Evolutionary conservation across 495 filamentous ascomycete genomes (phyloP).

Genomic region (Parathielavia hyrcaniae): DNA sequence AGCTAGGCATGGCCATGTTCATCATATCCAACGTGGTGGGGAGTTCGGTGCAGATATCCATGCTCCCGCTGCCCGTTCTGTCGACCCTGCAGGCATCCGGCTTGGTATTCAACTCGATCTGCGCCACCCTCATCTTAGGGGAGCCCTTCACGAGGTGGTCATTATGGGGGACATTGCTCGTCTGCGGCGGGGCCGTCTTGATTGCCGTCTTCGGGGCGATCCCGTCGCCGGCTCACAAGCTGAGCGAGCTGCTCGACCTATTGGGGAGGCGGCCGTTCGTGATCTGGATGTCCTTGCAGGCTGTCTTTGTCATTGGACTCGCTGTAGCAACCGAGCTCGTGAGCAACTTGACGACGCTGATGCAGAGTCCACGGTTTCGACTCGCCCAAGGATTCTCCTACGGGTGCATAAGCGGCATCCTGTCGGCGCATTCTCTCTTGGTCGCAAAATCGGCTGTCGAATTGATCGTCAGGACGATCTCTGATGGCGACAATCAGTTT

Average conservation of each 20-base stretch:
- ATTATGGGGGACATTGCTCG: constrained; percentile 78
- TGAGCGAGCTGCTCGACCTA: constrained; percentile 73
- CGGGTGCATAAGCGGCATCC: constrained; percentile 81
- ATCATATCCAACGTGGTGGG: constrained; percentile 88
- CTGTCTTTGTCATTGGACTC: constrained; percentile 62
- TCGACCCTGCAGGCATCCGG: constrained; percentile 95
- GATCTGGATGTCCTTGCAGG: constrained; percentile 82
- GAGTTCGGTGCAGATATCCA: constrained; percentile 96
- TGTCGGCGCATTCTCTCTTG: constrained; percentile 88
- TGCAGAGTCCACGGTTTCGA: constrained; percentile 57
- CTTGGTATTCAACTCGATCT: constrained; percentile 96
- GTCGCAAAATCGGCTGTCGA: constrained; percentile 96
- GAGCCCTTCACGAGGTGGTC: constrained; percentile 94
- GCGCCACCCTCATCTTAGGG: constrained; percentile 84
- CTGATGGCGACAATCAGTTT: constrained; percentile 88
- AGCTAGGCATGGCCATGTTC: constrained; percentile 97
- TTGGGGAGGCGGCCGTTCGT: constrained; percentile 70
- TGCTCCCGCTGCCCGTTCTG: constrained; percentile 86
- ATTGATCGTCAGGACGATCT: constrained; percentile 85
- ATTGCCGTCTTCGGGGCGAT: constrained; percentile 95
- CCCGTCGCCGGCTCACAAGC: constrained; percentile 84
- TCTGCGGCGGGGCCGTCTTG: constrained; percentile 75
- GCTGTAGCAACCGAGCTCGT: constrained; percentile 57
- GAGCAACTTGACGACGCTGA: constrained; percentile 41
- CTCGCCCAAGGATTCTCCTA: constrained; percentile 83